Evolutionary conservation across 192 early-diverging fungal species (phyloP).

Genomic region (Backusella westeae): DNA sequence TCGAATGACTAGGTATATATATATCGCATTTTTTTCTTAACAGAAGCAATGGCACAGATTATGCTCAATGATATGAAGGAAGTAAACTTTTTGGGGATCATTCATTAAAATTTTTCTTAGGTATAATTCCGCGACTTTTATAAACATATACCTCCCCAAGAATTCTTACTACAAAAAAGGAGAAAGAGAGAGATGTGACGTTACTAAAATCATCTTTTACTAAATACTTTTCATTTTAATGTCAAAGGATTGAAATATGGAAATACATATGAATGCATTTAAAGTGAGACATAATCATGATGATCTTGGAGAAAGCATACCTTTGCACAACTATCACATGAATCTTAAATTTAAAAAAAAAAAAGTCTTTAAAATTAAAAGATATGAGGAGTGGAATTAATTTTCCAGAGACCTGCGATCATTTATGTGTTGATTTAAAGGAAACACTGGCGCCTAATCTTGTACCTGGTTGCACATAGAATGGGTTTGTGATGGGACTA

Average conservation of each 20-base stretch:
- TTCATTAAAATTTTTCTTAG: neutral
- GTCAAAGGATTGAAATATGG: neutral
- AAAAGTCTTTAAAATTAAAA: neutral
- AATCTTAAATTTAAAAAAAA: neutral
- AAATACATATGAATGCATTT: neutral
- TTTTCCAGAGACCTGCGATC: neutral
- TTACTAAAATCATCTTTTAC: neutral
- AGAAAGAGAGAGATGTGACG: neutral
- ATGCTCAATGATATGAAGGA: no score
- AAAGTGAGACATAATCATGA: neutral
- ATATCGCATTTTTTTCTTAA: no score
- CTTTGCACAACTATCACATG: neutral
- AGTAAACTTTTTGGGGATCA: neutral
- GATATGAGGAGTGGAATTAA: neutral
- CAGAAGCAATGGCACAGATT: no score
- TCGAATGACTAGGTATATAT: no score
- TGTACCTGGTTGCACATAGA: neutral
- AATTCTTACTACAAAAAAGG: neutral
- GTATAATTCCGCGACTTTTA: neutral
- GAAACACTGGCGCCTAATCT: neutral
- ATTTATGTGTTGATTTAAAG: neutral
- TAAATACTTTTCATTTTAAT: neutral
- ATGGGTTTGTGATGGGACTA: neutral
- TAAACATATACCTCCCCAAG: neutral
- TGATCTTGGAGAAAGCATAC: neutral